Conservation (phyloP, 108 stramenopile species). For the Chaetoceros muelleri region DNA sequence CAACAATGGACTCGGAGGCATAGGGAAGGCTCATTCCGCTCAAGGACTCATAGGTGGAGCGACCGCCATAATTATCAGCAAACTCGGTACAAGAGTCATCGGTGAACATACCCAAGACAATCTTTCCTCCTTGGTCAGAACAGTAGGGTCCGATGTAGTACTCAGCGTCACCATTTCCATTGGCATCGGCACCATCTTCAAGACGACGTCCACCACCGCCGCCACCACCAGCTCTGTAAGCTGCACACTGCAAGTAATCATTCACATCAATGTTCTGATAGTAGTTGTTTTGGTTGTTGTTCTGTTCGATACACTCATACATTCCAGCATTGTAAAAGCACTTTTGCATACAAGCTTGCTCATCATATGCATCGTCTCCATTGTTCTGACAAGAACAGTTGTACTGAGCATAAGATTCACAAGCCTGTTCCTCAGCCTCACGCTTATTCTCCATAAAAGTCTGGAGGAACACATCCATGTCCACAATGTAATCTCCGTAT, state of each 20-base stretch:
- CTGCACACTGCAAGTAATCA: conserved; percentile 35
- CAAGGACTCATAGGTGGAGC: conserved; percentile 24
- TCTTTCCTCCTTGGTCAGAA: conserved; percentile 57
- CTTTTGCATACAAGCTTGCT: conserved; percentile 51
- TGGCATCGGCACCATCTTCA: conserved; percentile 8
- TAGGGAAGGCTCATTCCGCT: conserved; percentile 47
- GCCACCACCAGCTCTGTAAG: background rate
- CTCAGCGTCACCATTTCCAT: conserved; percentile 16
- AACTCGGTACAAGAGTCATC: conserved; percentile 61
- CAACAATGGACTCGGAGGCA: conserved; percentile 38
- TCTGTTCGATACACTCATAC: conserved; percentile 33
- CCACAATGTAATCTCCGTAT: conserved; percentile 82
- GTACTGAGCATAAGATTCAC: conserved; percentile 29
- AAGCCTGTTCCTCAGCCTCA: conserved; percentile 39
- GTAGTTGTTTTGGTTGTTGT: conserved; percentile 50
- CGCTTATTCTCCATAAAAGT: conserved; percentile 41
- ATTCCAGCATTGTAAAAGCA: conserved; percentile 50
- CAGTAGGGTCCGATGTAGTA: conserved; percentile 79
- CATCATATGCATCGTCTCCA: conserved; percentile 32
- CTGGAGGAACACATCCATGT: conserved; percentile 66
- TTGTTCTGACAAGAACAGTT: conserved; percentile 39
- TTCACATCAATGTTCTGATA: conserved; percentile 11
- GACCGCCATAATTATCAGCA: conserved; percentile 37
- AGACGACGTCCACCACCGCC: background rate
- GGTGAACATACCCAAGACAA: conserved; percentile 66